These are phyloP conservation scores for Elsinoe arachidis DNA, from an alignment of 2,329 filamentous ascomycete species.

Conservation along the genomic window DNA sequence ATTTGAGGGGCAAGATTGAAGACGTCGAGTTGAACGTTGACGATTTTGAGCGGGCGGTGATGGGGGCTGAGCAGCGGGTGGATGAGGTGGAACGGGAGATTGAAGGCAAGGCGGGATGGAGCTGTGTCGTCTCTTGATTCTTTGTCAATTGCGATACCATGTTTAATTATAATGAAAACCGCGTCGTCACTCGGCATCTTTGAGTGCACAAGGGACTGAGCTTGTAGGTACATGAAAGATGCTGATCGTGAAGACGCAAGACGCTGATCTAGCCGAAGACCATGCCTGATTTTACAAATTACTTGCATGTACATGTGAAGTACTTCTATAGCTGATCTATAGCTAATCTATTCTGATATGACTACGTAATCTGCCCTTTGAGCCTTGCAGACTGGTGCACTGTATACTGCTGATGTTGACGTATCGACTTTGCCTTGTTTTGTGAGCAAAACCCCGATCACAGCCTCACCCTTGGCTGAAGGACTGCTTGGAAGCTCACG, in stretches of 20 bases:
- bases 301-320: neutral
- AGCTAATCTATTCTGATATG: neutral
- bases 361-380: neutral
- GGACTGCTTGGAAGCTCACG: neutral
- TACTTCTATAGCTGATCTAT: neutral
- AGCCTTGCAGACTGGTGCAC: neutral
- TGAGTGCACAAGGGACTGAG: too few relatives aligned
- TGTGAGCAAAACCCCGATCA: neutral
- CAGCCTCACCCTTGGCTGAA: slow-evolving; percentile 10
- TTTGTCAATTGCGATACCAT: neutral
- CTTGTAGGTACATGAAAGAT: neutral
- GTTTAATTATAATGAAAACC: too few relatives aligned
- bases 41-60: slow-evolving; percentile 71
- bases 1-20: slow-evolving; percentile 67
- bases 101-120: slow-evolving; percentile 22
- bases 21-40: slow-evolving; percentile 77
- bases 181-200: neutral
- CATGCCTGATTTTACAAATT: neutral
- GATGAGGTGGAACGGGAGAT: slow-evolving; percentile 54
- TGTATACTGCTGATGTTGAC: neutral
- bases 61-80: slow-evolving; percentile 34
- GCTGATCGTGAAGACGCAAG: neutral
- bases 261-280: neutral
- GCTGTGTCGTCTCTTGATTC: slow-evolving; percentile 21
- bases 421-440: neutral